Evolutionary conservation across 768 basidiomycete genomes (phyloP).

Genomic region (Nevesoporus exiguus): DNA sequence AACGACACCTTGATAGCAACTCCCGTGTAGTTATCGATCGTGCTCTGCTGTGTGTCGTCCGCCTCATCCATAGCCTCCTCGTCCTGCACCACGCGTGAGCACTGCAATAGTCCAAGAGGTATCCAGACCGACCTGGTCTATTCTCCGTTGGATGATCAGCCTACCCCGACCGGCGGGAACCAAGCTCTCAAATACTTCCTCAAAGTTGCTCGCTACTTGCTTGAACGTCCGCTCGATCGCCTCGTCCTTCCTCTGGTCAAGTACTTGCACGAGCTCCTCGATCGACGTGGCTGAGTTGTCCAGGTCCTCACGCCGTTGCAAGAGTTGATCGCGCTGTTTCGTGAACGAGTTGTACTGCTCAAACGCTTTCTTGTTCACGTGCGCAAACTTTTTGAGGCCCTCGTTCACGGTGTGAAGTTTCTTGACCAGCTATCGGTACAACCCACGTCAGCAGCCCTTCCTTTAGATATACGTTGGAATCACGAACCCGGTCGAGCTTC

Average conservation of each 20-base stretch:
- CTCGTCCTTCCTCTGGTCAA: constrained; percentile 97
- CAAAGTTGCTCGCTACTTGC: constrained; percentile 95
- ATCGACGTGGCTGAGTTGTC: constrained; percentile 89
- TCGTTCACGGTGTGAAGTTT: constrained; percentile 92
- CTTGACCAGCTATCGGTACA: constrained; percentile 70
- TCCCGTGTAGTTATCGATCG: constrained; percentile 93
- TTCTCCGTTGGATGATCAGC: constrained; percentile 87
- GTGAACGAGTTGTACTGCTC: constrained; percentile 99
- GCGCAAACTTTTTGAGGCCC: constrained; percentile 90
- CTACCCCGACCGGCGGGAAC: constrained; percentile 92
- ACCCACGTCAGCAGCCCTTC: constrained; percentile 1
- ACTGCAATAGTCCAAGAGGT: not conserved
- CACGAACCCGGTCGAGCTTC: constrained; percentile 78
- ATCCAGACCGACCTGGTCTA: constrained; percentile 61
- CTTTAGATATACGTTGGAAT: not conserved
- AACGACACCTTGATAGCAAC: constrained; percentile 98
- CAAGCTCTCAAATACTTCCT: constrained; percentile 93
- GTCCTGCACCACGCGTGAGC: constrained; percentile 42
- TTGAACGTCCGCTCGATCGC: constrained; percentile 98
- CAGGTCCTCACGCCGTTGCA: constrained; percentile 84
- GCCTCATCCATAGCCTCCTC: constrained; percentile 65
- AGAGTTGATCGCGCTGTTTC: constrained; percentile 90
- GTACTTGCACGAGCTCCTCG: constrained; percentile 85
- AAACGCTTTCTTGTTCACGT: constrained; percentile 99
- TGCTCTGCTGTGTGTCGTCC: constrained; percentile 68